These are phyloP conservation scores for Alternaria sp. DNA, from an alignment of 2,329 filamentous ascomycete genomes.

Conservation along the genomic window DNA sequence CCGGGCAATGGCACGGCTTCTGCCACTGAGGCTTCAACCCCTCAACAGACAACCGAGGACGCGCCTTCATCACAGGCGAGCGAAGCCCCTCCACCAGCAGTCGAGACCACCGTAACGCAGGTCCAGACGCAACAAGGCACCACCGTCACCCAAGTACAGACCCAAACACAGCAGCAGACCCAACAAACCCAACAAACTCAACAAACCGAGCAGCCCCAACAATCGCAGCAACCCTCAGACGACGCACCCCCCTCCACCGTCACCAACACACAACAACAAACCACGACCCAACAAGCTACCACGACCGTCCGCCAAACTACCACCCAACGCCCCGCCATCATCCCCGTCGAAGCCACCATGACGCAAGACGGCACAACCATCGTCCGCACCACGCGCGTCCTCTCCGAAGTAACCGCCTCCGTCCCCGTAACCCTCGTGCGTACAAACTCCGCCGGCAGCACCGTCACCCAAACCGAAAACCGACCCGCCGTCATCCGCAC, in stretches of 20 bases:
- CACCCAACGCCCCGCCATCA: conserved; percentile 36
- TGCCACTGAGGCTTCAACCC: neutral
- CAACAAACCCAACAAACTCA: conserved; percentile 1
- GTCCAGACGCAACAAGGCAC: neutral
- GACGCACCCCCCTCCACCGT: conserved; percentile 3
- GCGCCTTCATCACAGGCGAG: conserved; percentile 11
- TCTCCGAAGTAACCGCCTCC: conserved; percentile 49
- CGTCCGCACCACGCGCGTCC: conserved; percentile 48
- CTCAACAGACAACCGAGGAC: conserved; percentile 10
- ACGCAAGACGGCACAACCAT: conserved; percentile 47
- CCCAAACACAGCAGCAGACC: conserved; percentile 1
- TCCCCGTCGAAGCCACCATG: conserved; percentile 48
- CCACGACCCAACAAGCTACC: conserved; percentile 1
- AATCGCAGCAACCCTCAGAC: neutral
- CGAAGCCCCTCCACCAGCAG: conserved; percentile 2
- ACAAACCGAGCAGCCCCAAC: neutral
- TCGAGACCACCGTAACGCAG: conserved; percentile 1
- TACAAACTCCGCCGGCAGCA: conserved; percentile 49
- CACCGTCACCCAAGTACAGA: neutral
- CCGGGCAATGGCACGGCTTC: conserved; percentile 32
- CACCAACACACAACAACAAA: neutral
- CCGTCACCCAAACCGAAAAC: conserved; percentile 47
- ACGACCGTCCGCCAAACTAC: conserved; percentile 4
- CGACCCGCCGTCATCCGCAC: conserved; percentile 47
- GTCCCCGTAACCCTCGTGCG: conserved; percentile 46